phyloP scores from a whole-genome alignment of 306 rosid genomes.

The Lathyrus sativus region DNA sequence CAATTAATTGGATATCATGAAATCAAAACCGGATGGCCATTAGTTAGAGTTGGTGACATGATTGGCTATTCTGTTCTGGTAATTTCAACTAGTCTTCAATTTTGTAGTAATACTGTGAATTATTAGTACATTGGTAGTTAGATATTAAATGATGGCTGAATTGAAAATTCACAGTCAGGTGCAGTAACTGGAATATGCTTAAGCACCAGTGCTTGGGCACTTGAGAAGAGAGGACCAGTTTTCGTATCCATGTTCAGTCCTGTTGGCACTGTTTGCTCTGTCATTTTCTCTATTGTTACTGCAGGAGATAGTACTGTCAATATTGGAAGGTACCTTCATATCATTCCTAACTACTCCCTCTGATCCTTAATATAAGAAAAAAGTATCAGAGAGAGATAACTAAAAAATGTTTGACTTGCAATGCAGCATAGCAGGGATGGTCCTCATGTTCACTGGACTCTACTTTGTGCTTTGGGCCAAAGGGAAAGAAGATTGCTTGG shows the following conservation, averaged over 20 bases:
- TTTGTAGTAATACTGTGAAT: no score
- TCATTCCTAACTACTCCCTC: background rate
- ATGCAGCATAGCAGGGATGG: slow-evolving; percentile 76
- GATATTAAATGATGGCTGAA: background rate
- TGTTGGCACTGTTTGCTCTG: slow-evolving; percentile 67
- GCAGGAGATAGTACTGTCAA: slow-evolving; percentile 53
- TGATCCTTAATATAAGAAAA: no score
- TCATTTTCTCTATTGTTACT: slow-evolving; percentile 62
- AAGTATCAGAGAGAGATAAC: no score
- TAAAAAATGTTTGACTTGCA: no score
- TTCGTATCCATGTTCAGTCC: slow-evolving; percentile 81
- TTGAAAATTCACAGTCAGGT: slow-evolving; percentile 57
- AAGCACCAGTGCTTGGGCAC: slow-evolving; percentile 82
- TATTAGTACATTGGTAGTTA: background rate
- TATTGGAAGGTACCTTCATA: slow-evolving; percentile 64
- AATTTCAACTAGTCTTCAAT: no score
- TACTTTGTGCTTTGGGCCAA: slow-evolving; percentile 92
- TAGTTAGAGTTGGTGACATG: slow-evolving; percentile 46
- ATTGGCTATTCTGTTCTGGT: slow-evolving; percentile 64
- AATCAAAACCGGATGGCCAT: slow-evolving; percentile 50
- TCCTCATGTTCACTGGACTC: slow-evolving; percentile 79
- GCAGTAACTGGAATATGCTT: slow-evolving; percentile 55
- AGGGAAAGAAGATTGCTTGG: slow-evolving; percentile 66
- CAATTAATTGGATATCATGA: slow-evolving; percentile 49
- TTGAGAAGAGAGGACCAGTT: slow-evolving; percentile 88